phyloP scores from a whole-genome alignment of 177 flowering plant genomes.

The Vitis hybrid region DNA sequence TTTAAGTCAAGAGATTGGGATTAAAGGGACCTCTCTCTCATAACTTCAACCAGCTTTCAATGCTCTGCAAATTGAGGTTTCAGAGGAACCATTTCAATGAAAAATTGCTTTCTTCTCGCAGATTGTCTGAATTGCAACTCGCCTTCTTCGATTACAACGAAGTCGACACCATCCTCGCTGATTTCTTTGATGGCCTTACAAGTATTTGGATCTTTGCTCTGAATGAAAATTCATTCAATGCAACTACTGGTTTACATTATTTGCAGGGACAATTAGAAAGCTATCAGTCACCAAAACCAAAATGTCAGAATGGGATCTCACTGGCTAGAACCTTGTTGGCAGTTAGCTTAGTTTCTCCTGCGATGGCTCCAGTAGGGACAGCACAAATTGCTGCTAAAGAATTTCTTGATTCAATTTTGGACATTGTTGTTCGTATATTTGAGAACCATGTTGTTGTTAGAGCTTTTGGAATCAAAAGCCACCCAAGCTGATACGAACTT shows the following conservation, averaged over 20 bases:
- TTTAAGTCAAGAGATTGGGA: constrained; percentile 45
- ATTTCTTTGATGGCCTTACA: constrained; percentile 63
- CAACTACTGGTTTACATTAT: constrained; percentile 19
- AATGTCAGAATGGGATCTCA: too few species aligned
- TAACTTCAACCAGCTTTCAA: constrained; percentile 52
- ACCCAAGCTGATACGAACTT: too few species aligned
- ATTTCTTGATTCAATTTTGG: too few species aligned
- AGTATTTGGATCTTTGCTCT: background rate
- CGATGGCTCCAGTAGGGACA: too few species aligned
- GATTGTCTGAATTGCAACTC: constrained; percentile 43
- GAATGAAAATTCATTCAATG: too few species aligned
- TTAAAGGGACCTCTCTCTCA: constrained; percentile 39
- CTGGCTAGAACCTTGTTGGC: too few species aligned
- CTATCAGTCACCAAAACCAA: background rate
- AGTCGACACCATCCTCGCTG: constrained; percentile 62
- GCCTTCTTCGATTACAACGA: constrained; percentile 57
- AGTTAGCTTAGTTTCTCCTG: too few species aligned
- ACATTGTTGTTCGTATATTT: too few species aligned
- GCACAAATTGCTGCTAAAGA: too few species aligned
- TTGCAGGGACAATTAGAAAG: constrained; percentile 37
- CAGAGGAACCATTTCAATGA: constrained; percentile 57
- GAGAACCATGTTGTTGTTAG: too few species aligned
- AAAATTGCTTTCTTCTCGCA: constrained; percentile 51
- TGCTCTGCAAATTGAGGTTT: constrained; percentile 21
- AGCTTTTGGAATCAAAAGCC: too few species aligned